phyloP scores from a whole-genome alignment of 2,329 filamentous ascomycete species.

The Aspergillus phoenicis region DNA sequence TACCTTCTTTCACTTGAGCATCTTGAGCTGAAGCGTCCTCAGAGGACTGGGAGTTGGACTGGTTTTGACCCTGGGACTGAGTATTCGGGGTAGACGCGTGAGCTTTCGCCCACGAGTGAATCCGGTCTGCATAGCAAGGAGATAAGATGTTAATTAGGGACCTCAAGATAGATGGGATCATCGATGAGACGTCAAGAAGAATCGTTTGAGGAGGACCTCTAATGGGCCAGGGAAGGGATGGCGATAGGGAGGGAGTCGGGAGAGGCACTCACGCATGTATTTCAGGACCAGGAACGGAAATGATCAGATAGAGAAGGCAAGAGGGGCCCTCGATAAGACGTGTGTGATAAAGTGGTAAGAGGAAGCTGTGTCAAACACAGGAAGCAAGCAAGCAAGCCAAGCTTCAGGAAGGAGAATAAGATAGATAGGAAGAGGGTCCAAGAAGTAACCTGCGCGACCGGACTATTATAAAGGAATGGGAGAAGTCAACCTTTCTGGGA shows the following conservation, averaged over 20 bases:
- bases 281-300: slow-evolving; percentile 28
- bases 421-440: slow-evolving; percentile 3
- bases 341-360: slow-evolving; percentile 6
- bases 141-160: background rate
- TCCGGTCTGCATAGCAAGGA: slow-evolving; percentile 32
- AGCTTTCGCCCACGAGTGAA: slow-evolving; percentile 46
- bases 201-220: background rate
- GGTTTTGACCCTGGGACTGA: slow-evolving; percentile 4
- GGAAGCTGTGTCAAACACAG: slow-evolving; percentile 7
- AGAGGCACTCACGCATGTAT: slow-evolving; percentile 39
- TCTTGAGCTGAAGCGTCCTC: slow-evolving; percentile 21
- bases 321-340: background rate
- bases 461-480: slow-evolving; percentile 12
- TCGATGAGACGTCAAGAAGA: no score
- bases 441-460: background rate
- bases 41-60: slow-evolving; percentile 6
- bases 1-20: slow-evolving; percentile 34
- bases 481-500: background rate
- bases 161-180: background rate
- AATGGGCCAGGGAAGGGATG: slow-evolving; percentile 5
- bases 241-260: background rate
- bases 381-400: slow-evolving; percentile 17
- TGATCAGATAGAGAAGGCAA: slow-evolving; percentile 9
- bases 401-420: slow-evolving; percentile 16
- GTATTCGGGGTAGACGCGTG: slow-evolving; percentile 33